Conservation (phyloP, 805 yeast species). For the Torulaspora maleeae region DNA sequence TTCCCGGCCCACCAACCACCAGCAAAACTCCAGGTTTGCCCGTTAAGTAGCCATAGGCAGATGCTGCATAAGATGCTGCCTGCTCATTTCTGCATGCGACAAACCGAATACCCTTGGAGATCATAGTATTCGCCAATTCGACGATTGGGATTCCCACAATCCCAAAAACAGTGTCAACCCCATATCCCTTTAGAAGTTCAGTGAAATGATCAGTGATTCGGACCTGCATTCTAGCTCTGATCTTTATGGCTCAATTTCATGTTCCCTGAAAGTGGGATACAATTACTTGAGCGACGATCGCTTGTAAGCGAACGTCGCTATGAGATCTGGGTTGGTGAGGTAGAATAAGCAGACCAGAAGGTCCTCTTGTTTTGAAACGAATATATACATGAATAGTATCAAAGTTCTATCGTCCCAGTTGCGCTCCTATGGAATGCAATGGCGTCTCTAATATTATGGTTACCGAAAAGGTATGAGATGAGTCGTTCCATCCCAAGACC, state of each 20-base stretch:
- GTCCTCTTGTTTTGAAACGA: background rate
- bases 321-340: background rate
- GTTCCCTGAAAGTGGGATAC: too few species aligned
- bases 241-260: background rate
- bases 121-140: constrained; percentile 60
- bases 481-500: constrained; percentile 93
- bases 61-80: constrained; percentile 71
- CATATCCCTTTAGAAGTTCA: constrained; percentile 42
- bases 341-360: background rate
- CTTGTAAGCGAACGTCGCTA: background rate
- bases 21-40: constrained; percentile 61
- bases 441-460: constrained; percentile 80
- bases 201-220: constrained; percentile 39
- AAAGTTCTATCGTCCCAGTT: constrained; percentile 37
- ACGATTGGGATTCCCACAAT: constrained; percentile 74
- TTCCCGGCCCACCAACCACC: constrained; percentile 75
- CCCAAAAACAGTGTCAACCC: constrained; percentile 58
- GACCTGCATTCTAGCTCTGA: background rate
- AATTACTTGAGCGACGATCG: too few species aligned
- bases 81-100: constrained; percentile 66
- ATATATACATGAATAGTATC: background rate
- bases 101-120: constrained; percentile 50
- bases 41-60: constrained; percentile 62
- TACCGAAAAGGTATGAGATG: constrained; percentile 63
- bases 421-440: constrained; percentile 82